Evolutionary conservation across 192 early-diverging fungal genomes (phyloP), one percentile per base, ranked within the genome.

Genomic region (Geosiphon pyriformis): DNA sequence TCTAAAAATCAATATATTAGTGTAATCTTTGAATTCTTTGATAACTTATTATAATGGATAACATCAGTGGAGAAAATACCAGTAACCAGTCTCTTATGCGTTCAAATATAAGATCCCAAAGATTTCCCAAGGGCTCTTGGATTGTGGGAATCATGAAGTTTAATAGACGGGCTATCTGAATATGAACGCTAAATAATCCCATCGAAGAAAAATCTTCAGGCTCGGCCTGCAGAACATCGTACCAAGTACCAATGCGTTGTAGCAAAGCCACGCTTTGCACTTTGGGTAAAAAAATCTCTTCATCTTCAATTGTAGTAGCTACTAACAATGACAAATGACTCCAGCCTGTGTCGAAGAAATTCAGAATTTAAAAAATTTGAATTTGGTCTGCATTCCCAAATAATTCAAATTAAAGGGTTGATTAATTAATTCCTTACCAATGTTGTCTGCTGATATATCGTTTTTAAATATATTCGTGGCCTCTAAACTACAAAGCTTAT

Each of bases 71-170:
- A n/a, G n/a, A 55, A 31, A n/a, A 52, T 74, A 74, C 72, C 23
- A 59, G 31, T n/a, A 75, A 18, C 70, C 73, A 78, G 32, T 71
- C 34, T 33, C 59, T 55, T 8, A 59, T 35, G 6, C 34, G 55
- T 0, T 66, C 50, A 15, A 78, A 55, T 47, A 78, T 67, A 25
- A 75, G 67, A 0, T 77, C 64, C 82, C 82, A 84, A 54, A 81
- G 76, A 10, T 63, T 68, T 10, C 76, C 80, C 3, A 70, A 59
- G 32, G 78, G 68, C 35, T 81, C 76, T 65, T 80, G 78, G 0
- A 81, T 65, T 12, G 77, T 57, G 7, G 62, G 56, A 0, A 75
- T 61, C 17, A 84, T 56, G 3, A 70, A 27, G 2, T 55, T 62
- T 15, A 81, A 61, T 0, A 84, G 61, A n/a, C 69, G 63, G 1